Percentiles rank a stretch among this genome's conserved stretches.
Conservation (phyloP, 1,284 basidiomycete genomes). For the Tilletia walkeri region DNA sequence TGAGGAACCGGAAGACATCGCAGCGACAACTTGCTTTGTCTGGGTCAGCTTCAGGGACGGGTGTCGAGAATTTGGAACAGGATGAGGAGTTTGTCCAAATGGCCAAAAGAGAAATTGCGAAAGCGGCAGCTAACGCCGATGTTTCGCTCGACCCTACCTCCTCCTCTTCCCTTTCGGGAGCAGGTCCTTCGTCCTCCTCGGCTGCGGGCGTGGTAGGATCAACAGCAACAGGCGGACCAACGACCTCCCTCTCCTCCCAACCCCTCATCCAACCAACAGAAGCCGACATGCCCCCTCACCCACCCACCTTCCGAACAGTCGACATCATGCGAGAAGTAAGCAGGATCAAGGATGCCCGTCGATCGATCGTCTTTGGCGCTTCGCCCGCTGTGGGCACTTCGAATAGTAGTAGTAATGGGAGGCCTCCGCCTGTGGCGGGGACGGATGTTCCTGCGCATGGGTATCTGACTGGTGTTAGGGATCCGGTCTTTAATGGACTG, state of each 20-base stretch:
- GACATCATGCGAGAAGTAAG: conserved; percentile 92
- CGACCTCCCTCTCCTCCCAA: too few relatives aligned
- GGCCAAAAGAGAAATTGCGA: conserved; percentile 14
- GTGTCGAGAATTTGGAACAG: conserved; percentile 17
- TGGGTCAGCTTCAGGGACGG: conserved; percentile 16
- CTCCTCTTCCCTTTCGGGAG: neutral
- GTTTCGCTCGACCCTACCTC: conserved; percentile 22
- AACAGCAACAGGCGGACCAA: too few relatives aligned
- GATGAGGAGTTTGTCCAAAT: conserved; percentile 5
- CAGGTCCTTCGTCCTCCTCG: conserved; percentile 18
- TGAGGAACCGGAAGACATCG: neutral
- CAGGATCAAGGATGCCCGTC: conserved; percentile 74
- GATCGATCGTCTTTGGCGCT: conserved; percentile 48
- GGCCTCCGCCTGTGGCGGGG: conserved; percentile 24
- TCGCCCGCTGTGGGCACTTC: conserved; percentile 48
- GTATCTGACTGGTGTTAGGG: conserved; percentile 36
- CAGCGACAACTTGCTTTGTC: neutral
- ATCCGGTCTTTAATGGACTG: conserved; percentile 33
- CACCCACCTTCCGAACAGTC: conserved; percentile 75
- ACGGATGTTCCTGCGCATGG: conserved; percentile 32
- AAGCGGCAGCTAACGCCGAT: neutral
- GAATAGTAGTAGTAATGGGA: neutral
- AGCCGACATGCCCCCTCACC: conserved; percentile 71
- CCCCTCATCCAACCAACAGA: neutral
- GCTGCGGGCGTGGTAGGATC: neutral